Percentiles rank a stretch among this genome's conserved stretches.
These are phyloP conservation scores for Leucosporidium creatinivorum DNA, from an alignment of 768 basidiomycete genomes.

Conservation along the genomic window DNA sequence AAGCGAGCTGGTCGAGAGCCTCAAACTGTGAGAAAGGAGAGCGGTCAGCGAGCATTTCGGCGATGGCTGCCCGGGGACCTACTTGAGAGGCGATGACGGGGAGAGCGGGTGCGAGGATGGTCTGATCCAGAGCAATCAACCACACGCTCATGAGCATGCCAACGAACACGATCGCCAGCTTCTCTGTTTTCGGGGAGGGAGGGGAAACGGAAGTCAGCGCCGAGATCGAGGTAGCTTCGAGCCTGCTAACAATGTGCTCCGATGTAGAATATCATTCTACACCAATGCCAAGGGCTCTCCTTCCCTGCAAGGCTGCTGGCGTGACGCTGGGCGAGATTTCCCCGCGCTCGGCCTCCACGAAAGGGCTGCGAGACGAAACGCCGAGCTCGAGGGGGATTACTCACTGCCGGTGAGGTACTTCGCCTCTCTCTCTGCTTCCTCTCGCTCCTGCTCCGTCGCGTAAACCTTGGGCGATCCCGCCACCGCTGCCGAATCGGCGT, in stretches of 20 bases:
- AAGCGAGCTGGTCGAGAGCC: constrained; percentile 24
- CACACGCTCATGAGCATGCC: constrained; percentile 28
- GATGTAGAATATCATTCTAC: too few species aligned
- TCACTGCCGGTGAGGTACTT: constrained; percentile 19
- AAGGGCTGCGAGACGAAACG: not conserved
- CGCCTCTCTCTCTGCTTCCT: not conserved
- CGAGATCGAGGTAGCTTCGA: constrained; percentile 12
- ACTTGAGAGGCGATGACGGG: constrained; percentile 19
- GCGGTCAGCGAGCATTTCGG: not conserved
- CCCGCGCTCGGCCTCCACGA: not conserved
- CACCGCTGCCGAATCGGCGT: not conserved
- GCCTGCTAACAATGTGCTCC: not conserved
- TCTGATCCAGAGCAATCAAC: constrained; percentile 26
- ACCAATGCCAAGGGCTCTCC: not conserved
- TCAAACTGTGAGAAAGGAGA: not conserved
- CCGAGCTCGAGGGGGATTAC: not conserved
- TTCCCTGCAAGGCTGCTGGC: not conserved
- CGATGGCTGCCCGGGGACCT: not conserved
- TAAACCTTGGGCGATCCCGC: not conserved
- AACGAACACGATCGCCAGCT: constrained; percentile 9
- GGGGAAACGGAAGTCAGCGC: constrained; percentile 3
- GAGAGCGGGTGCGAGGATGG: constrained; percentile 14
- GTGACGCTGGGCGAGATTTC: too few species aligned
- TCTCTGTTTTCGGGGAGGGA: constrained; percentile 2
- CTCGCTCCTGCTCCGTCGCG: not conserved